Percentiles rank a stretch among this genome's conserved stretches.
These are phyloP conservation scores for Dimargaris cristalligena DNA, from an alignment of 192 early-diverging fungal genomes.

Conservation along the genomic window DNA sequence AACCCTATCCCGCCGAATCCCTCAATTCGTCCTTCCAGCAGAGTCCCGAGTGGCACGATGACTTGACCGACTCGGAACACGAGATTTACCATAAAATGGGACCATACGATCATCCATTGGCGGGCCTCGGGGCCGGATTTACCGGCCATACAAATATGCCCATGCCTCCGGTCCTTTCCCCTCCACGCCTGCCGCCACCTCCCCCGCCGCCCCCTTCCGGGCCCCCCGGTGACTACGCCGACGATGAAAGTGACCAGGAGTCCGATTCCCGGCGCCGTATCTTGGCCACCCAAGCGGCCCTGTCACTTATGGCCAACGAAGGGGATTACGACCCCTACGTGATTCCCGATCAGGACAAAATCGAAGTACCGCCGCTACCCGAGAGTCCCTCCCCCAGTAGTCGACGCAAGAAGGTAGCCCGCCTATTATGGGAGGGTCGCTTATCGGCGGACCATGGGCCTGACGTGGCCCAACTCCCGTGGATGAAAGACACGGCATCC, in stretches of 20 bases:
- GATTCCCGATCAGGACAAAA: too few species aligned
- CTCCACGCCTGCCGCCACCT: neutral
- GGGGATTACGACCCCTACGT: too few species aligned
- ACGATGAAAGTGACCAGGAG: neutral
- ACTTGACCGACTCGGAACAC: constrained; percentile 1
- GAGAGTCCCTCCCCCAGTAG: too few species aligned
- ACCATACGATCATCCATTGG: constrained; percentile 6
- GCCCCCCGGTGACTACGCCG: neutral
- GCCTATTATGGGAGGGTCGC: too few species aligned
- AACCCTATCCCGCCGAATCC: neutral
- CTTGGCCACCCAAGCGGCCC: neutral
- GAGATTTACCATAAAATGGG: neutral
- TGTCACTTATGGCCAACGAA: neutral
- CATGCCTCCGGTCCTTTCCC: neutral
- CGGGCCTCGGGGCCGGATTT: constrained; percentile 3
- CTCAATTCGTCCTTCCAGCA: neutral
- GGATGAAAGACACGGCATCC: too few species aligned
- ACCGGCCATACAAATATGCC: constrained; percentile 1
- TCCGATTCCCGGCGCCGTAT: neutral
- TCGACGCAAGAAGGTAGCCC: too few species aligned
- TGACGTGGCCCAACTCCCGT: too few species aligned
- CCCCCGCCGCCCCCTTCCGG: neutral
- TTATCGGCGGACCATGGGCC: too few species aligned
- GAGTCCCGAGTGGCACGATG: neutral
- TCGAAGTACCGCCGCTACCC: too few species aligned